These are phyloP conservation scores for Pyronema domesticum DNA, from an alignment of 495 filamentous ascomycete genomes.

Conservation along the genomic window DNA sequence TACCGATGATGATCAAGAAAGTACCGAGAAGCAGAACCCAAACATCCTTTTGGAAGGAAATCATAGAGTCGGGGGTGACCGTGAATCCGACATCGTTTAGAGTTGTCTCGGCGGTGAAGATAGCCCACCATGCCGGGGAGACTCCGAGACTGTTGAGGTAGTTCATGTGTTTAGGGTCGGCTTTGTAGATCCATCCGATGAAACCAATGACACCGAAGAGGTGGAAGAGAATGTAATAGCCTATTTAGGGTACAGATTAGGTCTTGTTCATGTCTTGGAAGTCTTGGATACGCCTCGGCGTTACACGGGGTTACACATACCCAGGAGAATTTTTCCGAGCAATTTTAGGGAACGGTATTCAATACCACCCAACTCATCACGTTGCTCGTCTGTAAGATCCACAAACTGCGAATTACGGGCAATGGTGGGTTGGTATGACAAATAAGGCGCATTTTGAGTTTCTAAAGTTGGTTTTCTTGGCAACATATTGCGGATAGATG, in stretches of 20 bases:
- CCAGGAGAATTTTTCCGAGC: constrained; percentile 35
- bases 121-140: constrained; percentile 65
- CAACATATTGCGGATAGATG: constrained; percentile 14
- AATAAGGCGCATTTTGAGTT: constrained; percentile 42
- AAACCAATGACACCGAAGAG: constrained; percentile 32
- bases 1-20: constrained; percentile 79
- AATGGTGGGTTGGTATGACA: constrained; percentile 83
- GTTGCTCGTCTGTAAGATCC: constrained; percentile 43
- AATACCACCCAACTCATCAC: constrained; percentile 43
- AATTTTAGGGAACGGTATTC: constrained; percentile 45
- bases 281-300: not conserved
- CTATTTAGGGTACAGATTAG: constrained; percentile 1
- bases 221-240: constrained; percentile 34
- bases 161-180: constrained; percentile 29
- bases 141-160: constrained; percentile 44
- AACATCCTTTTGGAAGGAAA: constrained; percentile 58
- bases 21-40: constrained; percentile 56
- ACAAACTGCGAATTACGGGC: constrained; percentile 84
- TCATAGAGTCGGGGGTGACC: constrained; percentile 82
- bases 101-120: constrained; percentile 67
- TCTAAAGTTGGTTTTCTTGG: constrained; percentile 12
- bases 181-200: constrained; percentile 61
- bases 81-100: constrained; percentile 81
- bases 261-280: not conserved
- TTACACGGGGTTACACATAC: constrained; percentile 12